Base-by-base conservation (phyloP, 2,329 filamentous ascomycete genomes). In the Tolypocladium amazonense region DNA sequence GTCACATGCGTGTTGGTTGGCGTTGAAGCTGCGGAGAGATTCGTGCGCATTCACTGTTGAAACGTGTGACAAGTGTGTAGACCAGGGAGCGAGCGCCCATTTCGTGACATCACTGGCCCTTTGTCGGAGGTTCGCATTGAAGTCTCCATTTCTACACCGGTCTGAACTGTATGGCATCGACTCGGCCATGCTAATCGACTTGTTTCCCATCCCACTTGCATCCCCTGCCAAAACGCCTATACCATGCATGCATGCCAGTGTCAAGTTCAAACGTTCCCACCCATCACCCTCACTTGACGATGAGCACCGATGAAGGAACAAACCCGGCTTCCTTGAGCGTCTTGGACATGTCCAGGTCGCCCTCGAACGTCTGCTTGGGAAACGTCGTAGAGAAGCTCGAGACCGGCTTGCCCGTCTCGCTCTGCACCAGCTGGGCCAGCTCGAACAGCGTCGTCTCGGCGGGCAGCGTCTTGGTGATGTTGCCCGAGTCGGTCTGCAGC, bases 391-490 rank as follows among this genome's bases (percentile, higher is more conserved):
- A 85, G 71, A 99, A 97, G 66, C 85, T 91, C 30, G 79, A 82
- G 18, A 95, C 88, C 3, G 84, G 75, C 6, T 83, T 73, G 0
- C 89, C 90, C 56, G 83, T 86, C 70, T 97, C 90, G 56, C 82
- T 74, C 70, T 85, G 78, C 30, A 99, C 71, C 60, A 87, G 82
- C 66, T 92, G 85, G 0, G 90, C 92, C 57, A 99, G 87, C 76
- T 99, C 93, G 67, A 96, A 96, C 14, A 99, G 77, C 0, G 94
- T 97, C 3, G 92, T 95, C 61, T 95, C 90, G 7, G 90, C 92
- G 0, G 91, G 87, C 64, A 96, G 86, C 0, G 89, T 93, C 81
- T 96, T 97, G 76, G 88, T 86, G 58, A 97, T 78, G 62, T 89
- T 92, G 18, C 91, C 90, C 6, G 65, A 64, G 23, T 77, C 79